Base-by-base conservation (phyloP, 2,329 filamentous ascomycete species). In the Fusarium tricinctum region DNA sequence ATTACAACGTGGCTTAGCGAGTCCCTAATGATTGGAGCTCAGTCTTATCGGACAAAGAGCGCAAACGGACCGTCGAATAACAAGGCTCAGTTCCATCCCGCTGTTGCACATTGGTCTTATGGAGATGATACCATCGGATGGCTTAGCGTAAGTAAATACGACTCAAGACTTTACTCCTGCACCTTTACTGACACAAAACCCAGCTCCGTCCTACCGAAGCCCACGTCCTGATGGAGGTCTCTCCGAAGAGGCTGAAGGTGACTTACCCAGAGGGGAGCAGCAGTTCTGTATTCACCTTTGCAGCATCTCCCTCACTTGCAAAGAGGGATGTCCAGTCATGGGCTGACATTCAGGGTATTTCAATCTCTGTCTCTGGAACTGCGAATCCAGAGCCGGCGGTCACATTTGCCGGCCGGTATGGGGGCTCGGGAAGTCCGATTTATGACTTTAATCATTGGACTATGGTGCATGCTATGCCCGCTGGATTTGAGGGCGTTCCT, bases 1-100 rank as follows among this genome's bases (percentile, higher is more conserved):
- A 85, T 89, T 63, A 84, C 84, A 1, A 81, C 85, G 13, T 89
- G 85, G 84, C 73, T 89, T 0, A 83, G 83, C 1, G 74, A 80
- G 5, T 81, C 84, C 35, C 76, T 89, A 22, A 88, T 83, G 32
- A 88, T 89, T 57, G 87, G 87, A 51, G 85, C 84, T 0, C 83
- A 87, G 69, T 84, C 85, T 3, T 65, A 64, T 46, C 58, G 19
- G 1, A 63, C 60, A 1, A 20, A 19, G 4, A 60, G 57, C 38
- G 51, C 52, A 45, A 60, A 61, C 6, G 58, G 60, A 17, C 60
- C 58, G 1, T 63, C 58, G 0, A 63, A 63, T 1, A 63, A 63
- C 13, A 63, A 63, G 8, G 60, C 32, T 0, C 49, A 63, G 2
- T 63, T 63, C 8, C 50, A 63, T n/a, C 60, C 60, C 0, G 58